Evolutionary conservation across 148 eudicot genomes (phyloP), one percentile per base, ranked within the genome.

Genomic region (Tetragonia tetragonoides): DNA sequence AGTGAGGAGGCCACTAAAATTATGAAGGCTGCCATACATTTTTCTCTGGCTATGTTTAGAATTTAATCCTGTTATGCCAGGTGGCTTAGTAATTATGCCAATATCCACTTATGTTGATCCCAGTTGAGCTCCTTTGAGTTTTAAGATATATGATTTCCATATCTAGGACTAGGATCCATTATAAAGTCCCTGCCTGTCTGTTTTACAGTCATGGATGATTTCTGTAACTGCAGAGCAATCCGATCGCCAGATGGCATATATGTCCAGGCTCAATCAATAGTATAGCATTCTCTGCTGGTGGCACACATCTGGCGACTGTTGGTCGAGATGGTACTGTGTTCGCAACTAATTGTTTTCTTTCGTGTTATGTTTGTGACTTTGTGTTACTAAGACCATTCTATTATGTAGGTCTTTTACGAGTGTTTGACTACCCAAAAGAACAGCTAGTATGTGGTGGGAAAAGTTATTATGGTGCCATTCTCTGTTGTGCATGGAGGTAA

Each of bases 401-500:
- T 12, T 68, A 41, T 82, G 73, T 78, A 91, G 95, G 92, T 70
- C 86, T 82, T 81, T 74, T 91, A 53, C 87, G 95, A 69, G 87
- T 89, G 47, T 91, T 83, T 84, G 95, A 91, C 82, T 91, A 85
- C 72, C 84, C 76, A 77, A 91, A 79, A 78, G 92, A 89, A 75
- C 95, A 87, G 70, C 87, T 91, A 57, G 75, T 91, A 72, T 89
- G 91, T 76, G 95, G 95, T n/a, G 92, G 95, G 6, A 91, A 91
- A 84, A 88, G 95, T 75, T 91, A 91, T 74, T 89, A 91, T 72
- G 92, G 95, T 72, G 95, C 95, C 72, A 80, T 89, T 61, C 82
- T 91, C 42, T 91, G 92, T 60, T 91, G 95, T 76, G 86, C 92
- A 49, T 91, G 95, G 95, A 91, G 95, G 95, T 91, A 78, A 23